phyloP scores from a whole-genome alignment of 1,284 basidiomycete genomes.

The Fomitopsis pinicola region DNA sequence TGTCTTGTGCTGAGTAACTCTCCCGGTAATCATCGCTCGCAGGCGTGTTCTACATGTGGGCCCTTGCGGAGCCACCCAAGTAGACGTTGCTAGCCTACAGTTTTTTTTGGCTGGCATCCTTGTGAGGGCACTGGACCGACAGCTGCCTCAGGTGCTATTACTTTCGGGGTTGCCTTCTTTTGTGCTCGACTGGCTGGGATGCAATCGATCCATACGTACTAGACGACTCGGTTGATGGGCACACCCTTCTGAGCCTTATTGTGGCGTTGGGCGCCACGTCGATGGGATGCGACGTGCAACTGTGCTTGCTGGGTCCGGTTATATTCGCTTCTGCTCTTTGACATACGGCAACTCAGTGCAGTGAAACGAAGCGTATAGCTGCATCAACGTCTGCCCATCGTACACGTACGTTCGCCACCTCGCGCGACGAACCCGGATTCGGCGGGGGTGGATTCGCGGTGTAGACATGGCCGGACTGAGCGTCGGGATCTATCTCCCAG shows the following conservation, averaged over 20 bases:
- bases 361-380: not conserved
- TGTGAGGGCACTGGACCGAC: not conserved
- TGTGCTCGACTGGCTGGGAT: not conserved
- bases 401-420: not conserved
- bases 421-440: not conserved
- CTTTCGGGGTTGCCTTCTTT: not conserved
- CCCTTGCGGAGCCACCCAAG: slow-evolving; percentile 39
- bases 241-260: not conserved
- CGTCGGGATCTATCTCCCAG: not conserved
- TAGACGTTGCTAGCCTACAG: not conserved
- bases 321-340: not conserved
- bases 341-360: not conserved
- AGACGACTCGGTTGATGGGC: not conserved
- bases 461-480: not conserved
- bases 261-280: not conserved
- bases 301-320: slow-evolving; percentile 1
- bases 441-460: not conserved
- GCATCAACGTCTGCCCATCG: not conserved
- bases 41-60: slow-evolving; percentile 66
- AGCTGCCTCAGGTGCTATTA: not conserved
- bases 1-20: not conserved
- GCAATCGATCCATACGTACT: not conserved
- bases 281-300: not conserved
- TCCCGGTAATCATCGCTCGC: slow-evolving; percentile 1
- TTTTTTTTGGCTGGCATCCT: not conserved